These are phyloP conservation scores for Coemansia sp. DNA, from an alignment of 192 early-diverging fungal genomes.

Conservation along the genomic window DNA sequence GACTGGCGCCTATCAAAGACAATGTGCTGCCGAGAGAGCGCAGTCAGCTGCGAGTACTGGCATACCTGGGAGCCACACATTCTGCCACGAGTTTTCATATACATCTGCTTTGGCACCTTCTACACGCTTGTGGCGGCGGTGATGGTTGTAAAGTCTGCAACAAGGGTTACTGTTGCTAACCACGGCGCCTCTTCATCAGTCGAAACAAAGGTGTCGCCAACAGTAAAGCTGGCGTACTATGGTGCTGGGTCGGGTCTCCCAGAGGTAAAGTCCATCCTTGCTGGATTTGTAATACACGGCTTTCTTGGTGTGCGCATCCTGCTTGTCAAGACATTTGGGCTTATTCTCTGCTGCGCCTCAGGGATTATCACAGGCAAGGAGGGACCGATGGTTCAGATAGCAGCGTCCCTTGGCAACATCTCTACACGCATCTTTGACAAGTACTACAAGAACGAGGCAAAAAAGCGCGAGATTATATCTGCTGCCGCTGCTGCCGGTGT, in stretches of 20 bases:
- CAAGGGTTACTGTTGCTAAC: constrained; percentile 36
- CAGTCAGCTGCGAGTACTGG: constrained; percentile 64
- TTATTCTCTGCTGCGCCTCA: constrained; percentile 82
- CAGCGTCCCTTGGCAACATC: constrained; percentile 87
- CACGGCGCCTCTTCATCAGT: constrained; percentile 47
- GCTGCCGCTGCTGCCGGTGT: constrained; percentile 92
- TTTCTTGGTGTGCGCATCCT: constrained; percentile 91
- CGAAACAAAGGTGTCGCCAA: constrained; percentile 49
- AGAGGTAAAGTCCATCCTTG: constrained; percentile 93
- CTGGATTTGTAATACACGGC: constrained; percentile 90
- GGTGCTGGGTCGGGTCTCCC: constrained; percentile 94
- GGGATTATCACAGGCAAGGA: constrained; percentile 90
- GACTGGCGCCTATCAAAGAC: constrained; percentile 74
- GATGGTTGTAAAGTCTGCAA: constrained; percentile 63
- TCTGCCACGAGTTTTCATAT: constrained; percentile 31
- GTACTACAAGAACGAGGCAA: constrained; percentile 90
- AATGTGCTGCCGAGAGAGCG: constrained; percentile 76
- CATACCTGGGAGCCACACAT: constrained; percentile 53
- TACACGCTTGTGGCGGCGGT: constrained; percentile 63
- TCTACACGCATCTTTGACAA: constrained; percentile 85
- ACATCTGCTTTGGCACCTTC: constrained; percentile 50
- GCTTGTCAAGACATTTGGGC: constrained; percentile 84
- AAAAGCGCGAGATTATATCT: constrained; percentile 90
- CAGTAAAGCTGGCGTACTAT: constrained; percentile 72
- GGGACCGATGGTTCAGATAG: constrained; percentile 92